Evolutionary conservation across 202 grass and related monocot species (phyloP).

Genomic region (Panicum virgatum): DNA sequence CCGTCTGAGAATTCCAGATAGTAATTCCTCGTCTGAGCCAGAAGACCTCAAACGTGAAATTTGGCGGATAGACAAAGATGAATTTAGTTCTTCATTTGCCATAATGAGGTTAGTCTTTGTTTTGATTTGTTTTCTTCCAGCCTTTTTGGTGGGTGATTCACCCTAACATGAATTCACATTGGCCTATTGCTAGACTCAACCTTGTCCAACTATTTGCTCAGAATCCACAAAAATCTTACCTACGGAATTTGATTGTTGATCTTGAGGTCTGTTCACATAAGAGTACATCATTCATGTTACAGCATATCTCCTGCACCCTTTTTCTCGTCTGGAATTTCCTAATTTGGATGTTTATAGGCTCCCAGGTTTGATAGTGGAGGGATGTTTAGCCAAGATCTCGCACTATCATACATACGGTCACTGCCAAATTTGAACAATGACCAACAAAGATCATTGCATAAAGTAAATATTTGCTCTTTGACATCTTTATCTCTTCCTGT

Average conservation of each 20-base stretch:
- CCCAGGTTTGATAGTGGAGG: conserved; percentile 96
- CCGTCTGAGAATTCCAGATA: conserved; percentile 72
- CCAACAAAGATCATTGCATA: conserved; percentile 84
- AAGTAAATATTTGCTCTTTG: conserved; percentile 53
- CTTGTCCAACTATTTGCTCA: conserved; percentile 77
- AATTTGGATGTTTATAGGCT: conserved; percentile 52
- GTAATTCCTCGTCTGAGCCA: conserved; percentile 57
- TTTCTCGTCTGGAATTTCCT: conserved; percentile 30
- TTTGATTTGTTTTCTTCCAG: conserved; percentile 34
- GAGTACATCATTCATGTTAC: conserved; percentile 29
- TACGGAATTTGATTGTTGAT: conserved; percentile 83
- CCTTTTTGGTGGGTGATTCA: conserved; percentile 18
- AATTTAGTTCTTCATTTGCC: conserved; percentile 79
- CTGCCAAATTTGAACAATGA: conserved; percentile 80
- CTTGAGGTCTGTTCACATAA: conserved; percentile 59
- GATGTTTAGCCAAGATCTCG: conserved; percentile 83
- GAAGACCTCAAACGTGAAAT: conserved; percentile 55
- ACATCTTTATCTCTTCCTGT: conserved; percentile 5
- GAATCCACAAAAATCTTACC: conserved; percentile 57
- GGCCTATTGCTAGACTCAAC: conserved; percentile 60
- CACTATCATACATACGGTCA: conserved; percentile 75
- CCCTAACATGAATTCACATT: conserved; percentile 37
- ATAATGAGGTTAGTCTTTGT: conserved; percentile 72
- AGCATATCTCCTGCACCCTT: conserved; percentile 25
- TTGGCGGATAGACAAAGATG: conserved; percentile 93